phyloP scores from a whole-genome alignment of 2,329 filamentous ascomycete genomes.

The Arthroderma sp. region DNA sequence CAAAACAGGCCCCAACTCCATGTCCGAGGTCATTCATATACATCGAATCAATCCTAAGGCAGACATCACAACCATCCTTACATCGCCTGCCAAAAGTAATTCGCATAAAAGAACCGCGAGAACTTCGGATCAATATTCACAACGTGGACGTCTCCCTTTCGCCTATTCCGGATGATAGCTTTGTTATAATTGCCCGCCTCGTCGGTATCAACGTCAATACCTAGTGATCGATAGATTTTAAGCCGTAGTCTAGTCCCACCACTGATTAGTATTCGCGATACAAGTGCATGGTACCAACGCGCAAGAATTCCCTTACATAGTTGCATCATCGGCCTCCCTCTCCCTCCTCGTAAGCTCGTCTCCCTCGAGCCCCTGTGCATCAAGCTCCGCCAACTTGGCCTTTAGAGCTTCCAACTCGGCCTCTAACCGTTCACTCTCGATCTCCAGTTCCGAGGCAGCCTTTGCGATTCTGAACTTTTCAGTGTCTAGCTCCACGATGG shows the following conservation, averaged over 20 bases:
- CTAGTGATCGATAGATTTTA: conserved; percentile 81
- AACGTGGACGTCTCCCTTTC: conserved; percentile 84
- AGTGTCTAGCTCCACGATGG: conserved; percentile 78
- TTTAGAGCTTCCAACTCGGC: conserved; percentile 64
- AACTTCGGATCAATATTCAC: conserved; percentile 91
- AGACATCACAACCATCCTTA: conserved; percentile 33
- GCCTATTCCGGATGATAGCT: conserved; percentile 71
- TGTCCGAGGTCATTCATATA: neutral
- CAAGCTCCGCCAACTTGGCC: conserved; percentile 65
- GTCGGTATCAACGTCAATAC: conserved; percentile 79
- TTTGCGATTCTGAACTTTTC: conserved; percentile 94
- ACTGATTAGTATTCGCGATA: neutral
- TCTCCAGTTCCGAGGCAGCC: conserved; percentile 74
- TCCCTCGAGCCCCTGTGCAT: conserved; percentile 77
- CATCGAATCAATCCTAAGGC: neutral
- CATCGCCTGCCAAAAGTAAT: conserved; percentile 89
- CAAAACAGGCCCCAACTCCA: neutral
- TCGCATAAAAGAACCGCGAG: conserved; percentile 81
- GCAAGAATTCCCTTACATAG: conserved; percentile 26
- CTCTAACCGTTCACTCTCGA: conserved; percentile 85
- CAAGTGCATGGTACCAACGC: neutral
- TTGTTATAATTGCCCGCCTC: conserved; percentile 69
- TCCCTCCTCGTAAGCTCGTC: conserved; percentile 41
- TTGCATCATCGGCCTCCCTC: conserved; percentile 40
- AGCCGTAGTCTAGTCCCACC: conserved; percentile 52